These are phyloP conservation scores for Crepidotus variabilis DNA, from an alignment of 768 basidiomycete genomes.

Conservation along the genomic window DNA sequence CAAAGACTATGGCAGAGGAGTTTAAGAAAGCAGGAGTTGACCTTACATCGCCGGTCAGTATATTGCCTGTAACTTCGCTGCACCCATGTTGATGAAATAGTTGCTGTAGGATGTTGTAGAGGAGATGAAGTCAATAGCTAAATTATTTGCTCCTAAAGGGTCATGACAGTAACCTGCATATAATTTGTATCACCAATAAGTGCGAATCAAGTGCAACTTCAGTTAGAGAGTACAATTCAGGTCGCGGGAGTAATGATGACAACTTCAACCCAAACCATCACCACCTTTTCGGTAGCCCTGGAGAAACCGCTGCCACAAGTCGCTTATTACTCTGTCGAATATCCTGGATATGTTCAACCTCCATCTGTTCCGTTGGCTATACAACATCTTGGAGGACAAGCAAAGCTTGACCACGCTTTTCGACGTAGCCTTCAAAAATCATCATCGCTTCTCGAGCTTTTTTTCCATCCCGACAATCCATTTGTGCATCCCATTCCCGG, in stretches of 20 bases:
- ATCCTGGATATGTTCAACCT: constrained; percentile 78
- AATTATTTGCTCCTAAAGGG: not conserved
- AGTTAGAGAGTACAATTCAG: no score
- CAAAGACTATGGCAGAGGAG: constrained; percentile 42
- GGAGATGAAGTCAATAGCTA: constrained; percentile 23
- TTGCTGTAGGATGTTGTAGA: constrained; percentile 42
- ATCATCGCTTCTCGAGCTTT: constrained; percentile 71
- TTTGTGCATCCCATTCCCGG: constrained; percentile 86
- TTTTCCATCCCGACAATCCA: constrained; percentile 66
- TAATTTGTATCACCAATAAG: no score
- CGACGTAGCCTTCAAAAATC: constrained; percentile 58
- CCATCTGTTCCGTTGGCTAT: constrained; percentile 61
- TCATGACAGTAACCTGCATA: not conserved
- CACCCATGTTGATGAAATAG: not conserved
- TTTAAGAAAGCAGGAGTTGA: constrained; percentile 61
- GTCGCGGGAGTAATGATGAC: no score
- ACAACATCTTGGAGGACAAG: constrained; percentile 64
- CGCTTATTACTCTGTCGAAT: constrained; percentile 80
- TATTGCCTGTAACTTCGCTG: not conserved
- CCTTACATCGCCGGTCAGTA: constrained; percentile 43
- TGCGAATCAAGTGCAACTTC: no score
- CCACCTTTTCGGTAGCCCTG: constrained; percentile 20
- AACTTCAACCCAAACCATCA: constrained; percentile 8
- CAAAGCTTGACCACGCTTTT: constrained; percentile 73
- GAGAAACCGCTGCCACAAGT: constrained; percentile 48